Evolutionary conservation across 2,329 filamentous ascomycete genomes (phyloP), one percentile per base, ranked within the genome.

Genomic region (Dactylellina sp.): DNA sequence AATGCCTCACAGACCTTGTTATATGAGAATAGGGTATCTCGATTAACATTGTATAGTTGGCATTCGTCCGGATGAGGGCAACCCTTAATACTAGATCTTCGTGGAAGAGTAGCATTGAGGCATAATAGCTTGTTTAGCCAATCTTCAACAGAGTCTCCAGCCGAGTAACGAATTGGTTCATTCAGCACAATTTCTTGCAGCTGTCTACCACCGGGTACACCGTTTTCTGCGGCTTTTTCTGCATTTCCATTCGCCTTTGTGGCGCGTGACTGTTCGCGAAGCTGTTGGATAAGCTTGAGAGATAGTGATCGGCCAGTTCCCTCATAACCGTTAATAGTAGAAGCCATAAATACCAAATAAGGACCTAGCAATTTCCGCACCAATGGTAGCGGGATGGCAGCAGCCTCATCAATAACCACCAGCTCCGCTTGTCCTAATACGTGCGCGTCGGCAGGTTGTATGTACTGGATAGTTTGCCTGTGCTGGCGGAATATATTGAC

Each of bases 331-430:
- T 98, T 98, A 83, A 99, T 97, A 1, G 95, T 99, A 0, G 95
- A 99, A 0, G 96, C 93, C 95, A 99, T 98, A 82, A 99, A 99
- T 7, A 98, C 93, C 39, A 99, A 85, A 81, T 99, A 99, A 12
- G 94, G 94, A 0, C 95, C 95, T 88, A 99, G 93, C 42, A 99
- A 85, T 82, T 97, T 97, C 78, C 90, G 87, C 6, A 99, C 95
- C 1, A 98, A 84, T 0, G 95, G 95, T 9, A 99, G 83, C 11
- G 96, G 95, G 75, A 99, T 99, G 1, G 96, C 96, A 11, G 95
- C 95, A 14, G 95, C 95, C 82, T 99, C 95, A 81, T 99, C 95
- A 76, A 99, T 98, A 7, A 99, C 94, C 9, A 99, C 84, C 40
- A 99, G 83, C 81, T 99, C 95, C 2, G 95, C 95, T 81, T 99